A percentile compares a stretch with the other conserved stretches of the same genome.
Evolutionary conservation across 768 basidiomycete species (phyloP).

Genomic region (Megacollybia marginata): DNA sequence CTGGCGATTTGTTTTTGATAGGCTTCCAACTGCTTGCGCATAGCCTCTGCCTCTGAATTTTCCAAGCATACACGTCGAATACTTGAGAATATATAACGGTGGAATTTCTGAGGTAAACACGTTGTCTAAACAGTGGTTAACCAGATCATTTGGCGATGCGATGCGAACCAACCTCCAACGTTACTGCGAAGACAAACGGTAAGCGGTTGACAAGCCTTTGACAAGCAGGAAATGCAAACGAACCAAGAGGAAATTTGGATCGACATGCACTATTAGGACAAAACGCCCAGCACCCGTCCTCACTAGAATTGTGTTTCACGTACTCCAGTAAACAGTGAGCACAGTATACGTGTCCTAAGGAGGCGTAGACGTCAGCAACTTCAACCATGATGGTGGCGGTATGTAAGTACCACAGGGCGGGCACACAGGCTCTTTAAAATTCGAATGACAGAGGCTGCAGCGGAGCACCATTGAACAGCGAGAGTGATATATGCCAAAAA

Average conservation of each 20-base stretch:
- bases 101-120: constrained; percentile 44
- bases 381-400: neutral
- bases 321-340: constrained; percentile 62
- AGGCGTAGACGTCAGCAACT: neutral
- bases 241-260: constrained; percentile 43
- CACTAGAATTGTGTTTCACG: constrained; percentile 39
- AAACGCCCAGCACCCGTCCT: constrained; percentile 22
- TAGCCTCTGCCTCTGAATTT: constrained; percentile 10
- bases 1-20: constrained; percentile 31
- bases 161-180: constrained; percentile 21
- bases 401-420: constrained; percentile 52
- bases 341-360: neutral
- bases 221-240: constrained; percentile 5
- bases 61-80: constrained; percentile 46
- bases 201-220: neutral
- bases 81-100: constrained; percentile 35
- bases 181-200: constrained; percentile 22
- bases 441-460: constrained; percentile 53
- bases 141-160: neutral
- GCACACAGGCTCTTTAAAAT: constrained; percentile 45
- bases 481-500: too few species aligned
- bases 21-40: constrained; percentile 25
- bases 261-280: constrained; percentile 54
- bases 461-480: too few species aligned
- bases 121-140: constrained; percentile 20